Base-by-base conservation (phyloP, 2,329 filamentous ascomycete genomes). In the Fusarium setosum region DNA sequence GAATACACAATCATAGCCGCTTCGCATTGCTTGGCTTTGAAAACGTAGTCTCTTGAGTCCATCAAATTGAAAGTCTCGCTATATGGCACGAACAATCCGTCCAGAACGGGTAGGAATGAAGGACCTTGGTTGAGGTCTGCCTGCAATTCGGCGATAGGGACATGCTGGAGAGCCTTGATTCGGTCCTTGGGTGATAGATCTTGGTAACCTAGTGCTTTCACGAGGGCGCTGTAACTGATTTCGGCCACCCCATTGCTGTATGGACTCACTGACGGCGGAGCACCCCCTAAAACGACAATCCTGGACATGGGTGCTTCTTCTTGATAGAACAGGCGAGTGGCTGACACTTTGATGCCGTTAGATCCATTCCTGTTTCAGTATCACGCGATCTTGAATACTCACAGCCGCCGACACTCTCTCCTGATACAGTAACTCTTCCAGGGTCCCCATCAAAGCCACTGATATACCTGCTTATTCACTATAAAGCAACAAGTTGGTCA, bases 371-470 rank as follows among this genome's bases (percentile, higher is more conserved):
- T 29, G 26, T 40, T 29, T 4, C 10, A 4, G 13, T 7, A 8
- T 32, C 23, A 17, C n/a, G 23, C 15, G 31, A 12, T 9, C 13
- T 50, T 23, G 45, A 31, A 8, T 24, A 44, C 55, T 59, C 23
- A 65, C 62, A 13, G 38, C 55, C 62, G 15, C 62, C 62, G 3
- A 34, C 59, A 21, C 62, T 65, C 20, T 65, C 41, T 4, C 62
- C 62, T 5, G 47, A 20, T 2, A 65, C 35, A 2, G 59, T 62
- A 5, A 65, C 38, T 8, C 31, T n/a, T 3, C n/a, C 35, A 12
- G 55, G 41, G 31, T 63, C 53, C 3, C 63, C 63, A 15, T 59
- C 63, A 20, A 66, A 66, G 6, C 59, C 63, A 5, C 24, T 15
- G 7, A 63, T 60, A 26, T 63, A 34, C 13, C 45, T 17, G 7